These are phyloP conservation scores for Candida morakotiae DNA, from an alignment of 805 yeast species.

Conservation along the genomic window DNA sequence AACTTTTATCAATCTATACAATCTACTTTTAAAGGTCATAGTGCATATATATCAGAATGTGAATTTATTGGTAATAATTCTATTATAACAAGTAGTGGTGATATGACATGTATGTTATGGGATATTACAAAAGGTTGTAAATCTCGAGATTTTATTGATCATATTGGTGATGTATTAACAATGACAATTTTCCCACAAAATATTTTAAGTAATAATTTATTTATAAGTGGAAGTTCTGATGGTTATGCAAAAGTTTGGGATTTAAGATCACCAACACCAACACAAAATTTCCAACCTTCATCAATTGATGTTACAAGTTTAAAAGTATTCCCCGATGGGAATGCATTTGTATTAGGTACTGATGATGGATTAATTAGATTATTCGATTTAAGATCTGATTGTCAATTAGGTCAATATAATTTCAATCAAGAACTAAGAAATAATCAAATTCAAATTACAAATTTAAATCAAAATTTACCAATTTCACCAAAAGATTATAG, in stretches of 20 bases:
- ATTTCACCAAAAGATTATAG: not conserved
- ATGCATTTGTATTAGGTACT: constrained; percentile 68
- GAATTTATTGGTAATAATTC: constrained; percentile 57
- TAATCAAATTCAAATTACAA: constrained; percentile 7
- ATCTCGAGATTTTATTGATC: constrained; percentile 55
- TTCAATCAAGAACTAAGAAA: constrained; percentile 9
- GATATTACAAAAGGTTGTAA: constrained; percentile 61
- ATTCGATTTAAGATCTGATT: constrained; percentile 74
- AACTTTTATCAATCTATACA: constrained; percentile 29
- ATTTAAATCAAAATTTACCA: not conserved
- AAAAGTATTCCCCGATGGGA: constrained; percentile 64
- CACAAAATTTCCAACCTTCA: constrained; percentile 51
- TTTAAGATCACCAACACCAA: constrained; percentile 44
- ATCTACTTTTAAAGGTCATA: constrained; percentile 70
- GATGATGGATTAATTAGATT: constrained; percentile 73
- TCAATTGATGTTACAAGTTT: constrained; percentile 60
- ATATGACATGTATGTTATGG: constrained; percentile 77
- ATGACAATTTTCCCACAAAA: constrained; percentile 24
- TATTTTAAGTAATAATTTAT: constrained; percentile 22
- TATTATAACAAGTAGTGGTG: constrained; percentile 75
- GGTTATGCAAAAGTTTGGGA: constrained; percentile 70
- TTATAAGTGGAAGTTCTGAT: constrained; percentile 66
- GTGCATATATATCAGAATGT: constrained; percentile 74
- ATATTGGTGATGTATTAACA: constrained; percentile 67
- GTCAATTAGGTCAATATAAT: constrained; percentile 54